phyloP scores from a whole-genome alignment of 768 basidiomycete genomes.

The Tylopilus felleus region DNA sequence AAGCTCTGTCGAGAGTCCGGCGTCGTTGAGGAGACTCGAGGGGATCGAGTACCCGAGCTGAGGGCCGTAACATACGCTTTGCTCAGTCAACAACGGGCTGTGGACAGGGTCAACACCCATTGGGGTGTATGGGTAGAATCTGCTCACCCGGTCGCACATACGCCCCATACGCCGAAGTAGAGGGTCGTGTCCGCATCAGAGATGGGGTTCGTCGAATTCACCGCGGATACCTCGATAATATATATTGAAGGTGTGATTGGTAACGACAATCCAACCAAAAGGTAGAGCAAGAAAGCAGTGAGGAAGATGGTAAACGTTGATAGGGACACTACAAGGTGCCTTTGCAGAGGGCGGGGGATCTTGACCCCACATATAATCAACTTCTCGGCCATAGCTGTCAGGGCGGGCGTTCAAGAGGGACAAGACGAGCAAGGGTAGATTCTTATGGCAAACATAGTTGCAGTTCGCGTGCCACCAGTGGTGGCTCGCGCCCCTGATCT shows the following conservation, averaged over 20 bases:
- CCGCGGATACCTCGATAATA: slow-evolving; percentile 46
- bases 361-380: slow-evolving; percentile 17
- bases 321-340: slow-evolving; percentile 46
- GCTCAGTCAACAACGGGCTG: slow-evolving; percentile 6
- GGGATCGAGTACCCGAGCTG: slow-evolving; percentile 69
- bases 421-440: not conserved
- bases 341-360: slow-evolving; percentile 37
- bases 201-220: slow-evolving; percentile 28
- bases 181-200: slow-evolving; percentile 58
- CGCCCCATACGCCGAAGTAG: slow-evolving; percentile 81
- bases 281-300: slow-evolving; percentile 64
- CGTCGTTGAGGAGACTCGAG: slow-evolving; percentile 34
- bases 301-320: slow-evolving; percentile 50
- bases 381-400: slow-evolving; percentile 14
- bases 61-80: slow-evolving; percentile 56
- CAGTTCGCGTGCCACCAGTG: not conserved
- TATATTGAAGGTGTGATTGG: slow-evolving; percentile 72
- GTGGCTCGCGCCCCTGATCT: not conserved
- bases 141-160: slow-evolving; percentile 59
- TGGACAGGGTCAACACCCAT: not conserved
- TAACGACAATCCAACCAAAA: slow-evolving; percentile 72
- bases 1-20: slow-evolving; percentile 45
- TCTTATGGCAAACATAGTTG: not conserved
- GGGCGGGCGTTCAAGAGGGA: not conserved
- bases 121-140: not conserved